phyloP scores from a whole-genome alignment of 345 rosid genomes.

The Aethionema arabicum region DNA sequence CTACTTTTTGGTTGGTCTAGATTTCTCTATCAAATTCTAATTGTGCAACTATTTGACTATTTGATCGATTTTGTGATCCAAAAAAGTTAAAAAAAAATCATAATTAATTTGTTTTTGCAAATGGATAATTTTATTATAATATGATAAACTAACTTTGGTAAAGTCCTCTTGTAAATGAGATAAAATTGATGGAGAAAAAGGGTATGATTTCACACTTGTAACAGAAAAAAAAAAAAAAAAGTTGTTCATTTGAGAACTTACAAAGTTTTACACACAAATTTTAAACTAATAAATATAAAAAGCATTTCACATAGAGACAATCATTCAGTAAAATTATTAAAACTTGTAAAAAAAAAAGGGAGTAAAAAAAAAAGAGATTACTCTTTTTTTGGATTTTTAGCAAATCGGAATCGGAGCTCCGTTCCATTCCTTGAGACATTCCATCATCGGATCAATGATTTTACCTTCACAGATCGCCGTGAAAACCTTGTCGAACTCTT shows the following conservation, averaged over 20 bases:
- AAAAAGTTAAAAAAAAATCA: too few species aligned
- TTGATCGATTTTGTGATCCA: too few species aligned
- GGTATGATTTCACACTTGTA: slow-evolving; percentile 25
- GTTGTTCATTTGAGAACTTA: slow-evolving; percentile 33
- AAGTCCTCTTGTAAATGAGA: too few species aligned
- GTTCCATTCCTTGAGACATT: slow-evolving; percentile 72
- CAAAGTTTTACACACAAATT: slow-evolving; percentile 26
- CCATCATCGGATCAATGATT: slow-evolving; percentile 64
- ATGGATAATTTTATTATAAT: too few species aligned
- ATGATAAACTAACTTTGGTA: too few species aligned
- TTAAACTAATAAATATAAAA: slow-evolving; percentile 18
- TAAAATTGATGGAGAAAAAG: background rate
- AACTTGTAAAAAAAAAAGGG: background rate
- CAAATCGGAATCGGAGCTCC: slow-evolving; percentile 70
- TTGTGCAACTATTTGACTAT: too few species aligned
- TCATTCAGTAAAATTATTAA: slow-evolving; percentile 27
- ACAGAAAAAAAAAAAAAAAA: slow-evolving; percentile 1
- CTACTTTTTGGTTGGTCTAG: too few species aligned
- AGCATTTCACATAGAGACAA: slow-evolving; percentile 27
- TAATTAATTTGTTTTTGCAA: too few species aligned
- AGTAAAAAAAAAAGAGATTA: slow-evolving; percentile 12
- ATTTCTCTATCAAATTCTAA: too few species aligned
- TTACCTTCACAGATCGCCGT: slow-evolving; percentile 62
- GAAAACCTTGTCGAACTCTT: slow-evolving; percentile 69
- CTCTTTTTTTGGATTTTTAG: slow-evolving; percentile 7